Conservation (phyloP, 495 filamentous ascomycete species). For the Rhypophila decipiens region DNA sequence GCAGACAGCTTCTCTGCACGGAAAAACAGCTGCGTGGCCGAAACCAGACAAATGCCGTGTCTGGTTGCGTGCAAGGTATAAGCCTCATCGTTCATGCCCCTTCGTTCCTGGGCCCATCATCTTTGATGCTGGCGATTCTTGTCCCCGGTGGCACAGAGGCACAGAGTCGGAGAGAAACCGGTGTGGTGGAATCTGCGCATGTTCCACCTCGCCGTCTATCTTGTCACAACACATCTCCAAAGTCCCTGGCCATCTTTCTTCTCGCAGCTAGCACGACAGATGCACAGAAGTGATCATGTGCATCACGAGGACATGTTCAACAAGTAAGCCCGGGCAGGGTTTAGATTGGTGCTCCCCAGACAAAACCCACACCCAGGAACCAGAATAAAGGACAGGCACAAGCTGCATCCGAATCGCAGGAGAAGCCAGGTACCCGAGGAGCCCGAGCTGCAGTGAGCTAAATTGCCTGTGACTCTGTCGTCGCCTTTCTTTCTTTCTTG, state of each 20-base stretch:
- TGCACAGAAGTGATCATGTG: no score
- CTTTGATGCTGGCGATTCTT: background rate
- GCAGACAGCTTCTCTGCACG: background rate
- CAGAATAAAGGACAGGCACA: no score
- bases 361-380: background rate
- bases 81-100: background rate
- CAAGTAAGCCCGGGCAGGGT: no score
- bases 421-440: slow-evolving; percentile 4
- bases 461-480: no score
- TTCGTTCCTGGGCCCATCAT: background rate
- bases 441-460: background rate
- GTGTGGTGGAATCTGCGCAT: background rate
- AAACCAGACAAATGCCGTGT: slow-evolving; percentile 6
- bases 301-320: no score
- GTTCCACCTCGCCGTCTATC: no score
- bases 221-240: no score
- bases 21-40: background rate
- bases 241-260: background rate
- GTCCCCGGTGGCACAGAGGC: background rate
- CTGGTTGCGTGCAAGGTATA: slow-evolving; percentile 1
- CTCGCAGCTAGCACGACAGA: background rate
- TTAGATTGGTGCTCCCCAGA: no score
- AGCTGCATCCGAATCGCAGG: background rate
- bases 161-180: background rate
- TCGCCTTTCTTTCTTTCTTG: no score